Base-by-base conservation (phyloP, 176 grass and related monocot genomes). In the Saccharum officinarum region DNA sequence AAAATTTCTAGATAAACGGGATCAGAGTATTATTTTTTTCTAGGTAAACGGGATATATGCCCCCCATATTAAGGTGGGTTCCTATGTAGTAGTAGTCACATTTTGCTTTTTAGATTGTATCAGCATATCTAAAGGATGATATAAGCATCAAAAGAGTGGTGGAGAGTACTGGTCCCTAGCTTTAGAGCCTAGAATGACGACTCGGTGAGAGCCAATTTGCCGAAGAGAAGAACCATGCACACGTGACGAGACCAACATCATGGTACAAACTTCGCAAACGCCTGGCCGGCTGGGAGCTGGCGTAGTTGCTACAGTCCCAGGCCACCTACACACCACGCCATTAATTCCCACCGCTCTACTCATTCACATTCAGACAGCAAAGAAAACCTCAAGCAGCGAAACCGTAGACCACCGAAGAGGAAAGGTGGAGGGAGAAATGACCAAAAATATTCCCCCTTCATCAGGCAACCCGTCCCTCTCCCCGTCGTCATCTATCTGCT, bases 241-340 rank as follows among this genome's bases (percentile, higher is more conserved):
- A 83, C 84, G 84, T 86, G 79, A 86, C n/a, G 28, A 65, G n/a
- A 71, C 87, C 62, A 50, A 44, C 60, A 20, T 55, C 44, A 57
- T 82, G 69, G 84, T 72, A 83, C 84, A 57, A 40, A 74, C 74
- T 61, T 78, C 7, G 88, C 88, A 79, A 78, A 74, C 38, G 47
- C 73, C 77, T 69, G 41, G 34, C 69, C 26, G 73, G 52, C 57
- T 55, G 20, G 60, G 30, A 79, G 80, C 74, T 79, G 74, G 67
- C 67, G 80, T 79, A 40, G 60, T 65, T 67, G 76, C 89, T 38
- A 79, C 16, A 40, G 76, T 83, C 80, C 80, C 79, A 46, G 28
- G 16, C n/a, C 75, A 80, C 80, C 68, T 49, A 83, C 67, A 31
- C 68, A 42, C 49, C 76, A 80, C 55, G 63, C 71, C 37, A 76